These are phyloP conservation scores for Erysimum pusillum DNA, from an alignment of 441 rosid species.

Conservation along the genomic window DNA sequence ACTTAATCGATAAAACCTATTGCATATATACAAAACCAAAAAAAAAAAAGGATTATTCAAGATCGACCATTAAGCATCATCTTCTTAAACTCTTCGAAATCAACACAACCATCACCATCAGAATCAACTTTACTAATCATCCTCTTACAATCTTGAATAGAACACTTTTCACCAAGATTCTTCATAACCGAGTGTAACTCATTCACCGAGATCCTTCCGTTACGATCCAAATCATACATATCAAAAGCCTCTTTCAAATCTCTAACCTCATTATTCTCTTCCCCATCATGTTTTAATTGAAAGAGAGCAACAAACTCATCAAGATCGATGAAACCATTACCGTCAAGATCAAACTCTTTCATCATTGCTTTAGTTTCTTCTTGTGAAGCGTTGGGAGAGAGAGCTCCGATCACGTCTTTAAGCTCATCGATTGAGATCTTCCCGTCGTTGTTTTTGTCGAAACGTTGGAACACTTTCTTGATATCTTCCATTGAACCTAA, in stretches of 20 bases:
- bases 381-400: slow-evolving; percentile 58
- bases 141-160: slow-evolving; percentile 68
- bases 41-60: neutral
- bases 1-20: neutral
- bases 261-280: slow-evolving; percentile 23
- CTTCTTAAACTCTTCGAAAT: slow-evolving; percentile 89
- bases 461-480: slow-evolving; percentile 62
- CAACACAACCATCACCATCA: slow-evolving; percentile 88
- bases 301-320: slow-evolving; percentile 75
- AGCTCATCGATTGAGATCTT: slow-evolving; percentile 78
- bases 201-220: slow-evolving; percentile 71
- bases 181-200: slow-evolving; percentile 83
- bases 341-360: slow-evolving; percentile 82
- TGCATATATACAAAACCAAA: neutral
- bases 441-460: slow-evolving; percentile 91
- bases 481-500: slow-evolving; percentile 64
- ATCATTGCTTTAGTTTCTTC: slow-evolving; percentile 70
- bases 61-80: slow-evolving; percentile 67
- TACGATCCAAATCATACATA: slow-evolving; percentile 74
- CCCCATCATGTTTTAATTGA: slow-evolving; percentile 24
- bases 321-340: slow-evolving; percentile 77
- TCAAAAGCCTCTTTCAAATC: slow-evolving; percentile 87
- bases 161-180: slow-evolving; percentile 73
- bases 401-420: slow-evolving; percentile 58
- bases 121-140: slow-evolving; percentile 83